Percentiles rank a stretch among this genome's conserved stretches.
phyloP scores from a whole-genome alignment of 208 protist genomes.

The Borovskyia barvae region DNA sequence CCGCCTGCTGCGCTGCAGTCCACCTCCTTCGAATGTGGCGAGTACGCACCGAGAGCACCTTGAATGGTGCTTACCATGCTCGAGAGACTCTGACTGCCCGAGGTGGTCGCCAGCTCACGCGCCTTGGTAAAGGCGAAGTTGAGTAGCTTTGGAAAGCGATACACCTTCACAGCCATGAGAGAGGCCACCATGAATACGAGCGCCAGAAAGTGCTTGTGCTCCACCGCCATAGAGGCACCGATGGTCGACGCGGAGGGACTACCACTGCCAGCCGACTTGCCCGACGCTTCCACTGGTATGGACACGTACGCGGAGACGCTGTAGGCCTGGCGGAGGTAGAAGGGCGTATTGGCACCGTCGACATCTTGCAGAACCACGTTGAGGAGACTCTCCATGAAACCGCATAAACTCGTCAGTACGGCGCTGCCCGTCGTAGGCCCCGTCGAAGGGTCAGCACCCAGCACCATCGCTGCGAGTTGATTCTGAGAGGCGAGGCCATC shows the following conservation, averaged over 20 bases:
- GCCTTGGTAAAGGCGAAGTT: conserved; percentile 70
- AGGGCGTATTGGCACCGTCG: conserved; percentile 64
- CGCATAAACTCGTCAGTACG: conserved; percentile 65
- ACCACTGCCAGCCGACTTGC: conserved; percentile 1
- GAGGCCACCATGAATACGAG: conserved; percentile 58
- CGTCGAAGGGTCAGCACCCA: conserved; percentile 48
- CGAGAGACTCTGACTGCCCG: conserved; percentile 41
- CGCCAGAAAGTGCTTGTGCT: conserved; percentile 71
- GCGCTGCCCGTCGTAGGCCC: conserved; percentile 43
- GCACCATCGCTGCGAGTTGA: conserved; percentile 79
- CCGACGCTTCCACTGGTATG: conserved; percentile 41
- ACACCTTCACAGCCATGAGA: conserved; percentile 88
- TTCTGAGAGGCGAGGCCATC: conserved; percentile 85
- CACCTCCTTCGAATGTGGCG: conserved; percentile 69
- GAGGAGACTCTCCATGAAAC: conserved; percentile 81
- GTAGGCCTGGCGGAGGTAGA: conserved; percentile 83
- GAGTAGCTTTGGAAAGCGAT: conserved; percentile 77
- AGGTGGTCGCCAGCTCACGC: conserved; percentile 46
- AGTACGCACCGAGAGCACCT: conserved; percentile 63
- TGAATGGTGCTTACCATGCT: conserved; percentile 56
- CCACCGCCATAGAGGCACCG: conserved; percentile 16
- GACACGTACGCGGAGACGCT: conserved; percentile 73
- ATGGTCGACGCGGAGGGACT: conserved; percentile 2
- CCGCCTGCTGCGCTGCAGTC: conserved; percentile 41
- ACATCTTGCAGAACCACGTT: conserved; percentile 69